Evolutionary conservation across 2,329 filamentous ascomycete species (phyloP).

Genomic region (Decorospora gaudefroyi): DNA sequence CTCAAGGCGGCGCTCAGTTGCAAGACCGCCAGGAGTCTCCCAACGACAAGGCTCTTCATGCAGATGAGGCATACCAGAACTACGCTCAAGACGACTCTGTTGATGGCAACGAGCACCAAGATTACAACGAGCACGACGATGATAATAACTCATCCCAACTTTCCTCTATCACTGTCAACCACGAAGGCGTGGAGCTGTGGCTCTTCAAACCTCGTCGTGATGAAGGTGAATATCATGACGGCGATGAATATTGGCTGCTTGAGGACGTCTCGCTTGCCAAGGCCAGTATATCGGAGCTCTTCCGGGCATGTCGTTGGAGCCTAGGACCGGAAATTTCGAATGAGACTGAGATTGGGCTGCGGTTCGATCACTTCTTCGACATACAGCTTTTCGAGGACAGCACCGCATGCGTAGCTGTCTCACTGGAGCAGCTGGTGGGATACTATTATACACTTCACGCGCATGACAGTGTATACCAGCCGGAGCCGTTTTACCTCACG

Average conservation of each 20-base stretch:
- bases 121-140: no score
- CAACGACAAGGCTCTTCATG: conserved; percentile 7
- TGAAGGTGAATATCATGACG: no score
- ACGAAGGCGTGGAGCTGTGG: conserved; percentile 37
- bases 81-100: conserved; percentile 17
- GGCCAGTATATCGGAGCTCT: conserved; percentile 56
- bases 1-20: conserved; percentile 21
- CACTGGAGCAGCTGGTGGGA: conserved; percentile 58
- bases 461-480: conserved; percentile 61
- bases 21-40: conserved; percentile 13
- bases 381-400: conserved; percentile 42
- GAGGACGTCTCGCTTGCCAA: conserved; percentile 31
- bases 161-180: conserved; percentile 37
- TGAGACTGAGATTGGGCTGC: conserved; percentile 56
- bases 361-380: conserved; percentile 48
- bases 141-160: conserved; percentile 17
- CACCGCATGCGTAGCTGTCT: conserved; percentile 36
- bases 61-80: conserved; percentile 15
- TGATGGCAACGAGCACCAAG: conserved; percentile 10
- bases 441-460: conserved; percentile 62
- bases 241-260: conserved; percentile 40
- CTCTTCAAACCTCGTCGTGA: conserved; percentile 41
- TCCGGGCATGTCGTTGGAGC: conserved; percentile 60
- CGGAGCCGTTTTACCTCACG: conserved; percentile 62
- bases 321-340: conserved; percentile 60